Evolutionary conservation across 768 basidiomycete genomes (phyloP), one percentile per base, ranked within the genome.

Genomic region (Xerocomus spinulosus): DNA sequence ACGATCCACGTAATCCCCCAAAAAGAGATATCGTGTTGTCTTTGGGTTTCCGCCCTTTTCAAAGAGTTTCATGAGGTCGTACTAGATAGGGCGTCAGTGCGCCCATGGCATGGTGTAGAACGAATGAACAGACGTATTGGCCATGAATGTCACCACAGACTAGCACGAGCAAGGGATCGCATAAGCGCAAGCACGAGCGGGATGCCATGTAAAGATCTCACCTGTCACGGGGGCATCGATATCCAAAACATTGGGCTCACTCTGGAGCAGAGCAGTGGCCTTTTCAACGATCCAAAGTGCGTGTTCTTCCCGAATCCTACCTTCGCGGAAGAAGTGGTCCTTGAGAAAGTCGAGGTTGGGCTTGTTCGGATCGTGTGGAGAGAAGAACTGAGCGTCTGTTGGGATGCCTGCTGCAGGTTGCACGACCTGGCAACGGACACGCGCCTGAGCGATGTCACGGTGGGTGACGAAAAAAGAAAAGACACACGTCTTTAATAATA

Each of bases 11-110:
- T 86, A 86, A 63, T 87, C 84, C 12, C 84, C 84, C 42, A 87
- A 65, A 70, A 87, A 85, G 45, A 85, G 76, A 61, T 87, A 87
- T 42, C 84, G 73, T 3, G 84, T 87, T 29, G 82, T 80, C 44
- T 81, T 83, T 2, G 84, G 84, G 67, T 80, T 85, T 4, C 84
- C 84, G 18, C 84, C 85, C 20, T 86, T 81, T 62, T 87, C 84
- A 59, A 87, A 85, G 23, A 87, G 75, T 63, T 87, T 87, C 84
- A 87, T 87, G 47, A 87, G 68, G 64, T 87, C 84, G 57, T 81
- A 87, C 83, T 85, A 52, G 20, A 58, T 43, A 50, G 32, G 30
- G 23, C 18, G 46, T 58, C 32, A 61, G 50, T 23, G 44, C 26
- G 42, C 33, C 10, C 44, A 36, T 32, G 13, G 40, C 28, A 48